These are phyloP conservation scores for Colletotrichum sp. DNA, from an alignment of 2,329 filamentous ascomycete species.

Conservation along the genomic window DNA sequence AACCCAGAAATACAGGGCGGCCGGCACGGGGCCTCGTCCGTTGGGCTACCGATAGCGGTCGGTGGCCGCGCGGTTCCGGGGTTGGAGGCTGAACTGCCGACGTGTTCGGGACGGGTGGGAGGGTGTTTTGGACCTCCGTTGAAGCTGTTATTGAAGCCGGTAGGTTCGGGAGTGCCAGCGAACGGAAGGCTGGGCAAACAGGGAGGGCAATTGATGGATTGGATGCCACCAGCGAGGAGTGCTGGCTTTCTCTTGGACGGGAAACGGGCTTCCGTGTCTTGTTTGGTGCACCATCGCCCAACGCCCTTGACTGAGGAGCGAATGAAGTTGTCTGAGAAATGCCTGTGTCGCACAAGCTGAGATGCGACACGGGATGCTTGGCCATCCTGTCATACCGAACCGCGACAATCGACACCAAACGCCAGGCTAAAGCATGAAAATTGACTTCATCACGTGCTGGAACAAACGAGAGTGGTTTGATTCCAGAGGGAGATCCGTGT, in stretches of 20 bases:
- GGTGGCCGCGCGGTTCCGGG: slow-evolving; percentile 10
- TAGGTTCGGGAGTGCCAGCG: background rate
- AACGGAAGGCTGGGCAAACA: background rate
- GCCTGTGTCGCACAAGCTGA: background rate
- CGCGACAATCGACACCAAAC: background rate
- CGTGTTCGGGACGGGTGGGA: slow-evolving; percentile 2
- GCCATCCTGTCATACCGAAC: background rate
- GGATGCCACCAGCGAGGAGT: background rate
- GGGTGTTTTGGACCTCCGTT: background rate
- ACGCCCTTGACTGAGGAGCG: background rate
- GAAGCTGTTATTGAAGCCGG: background rate
- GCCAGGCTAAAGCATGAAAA: background rate
- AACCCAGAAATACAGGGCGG: background rate
- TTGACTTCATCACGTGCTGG: background rate
- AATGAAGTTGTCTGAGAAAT: background rate
- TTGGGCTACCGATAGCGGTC: background rate
- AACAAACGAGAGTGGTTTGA: background rate
- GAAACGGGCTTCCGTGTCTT: background rate
- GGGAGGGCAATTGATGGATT: no score
- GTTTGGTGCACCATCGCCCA: background rate
- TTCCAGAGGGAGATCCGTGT: background rate
- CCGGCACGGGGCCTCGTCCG: background rate
- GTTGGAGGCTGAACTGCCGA: background rate
- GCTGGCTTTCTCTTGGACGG: background rate
- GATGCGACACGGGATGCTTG: background rate